A percentile compares a stretch with the other conserved stretches of the same genome.
Evolutionary conservation across 2,329 filamentous ascomycete genomes (phyloP).

Genomic region (Arthrobotrys pseudoclavata): DNA sequence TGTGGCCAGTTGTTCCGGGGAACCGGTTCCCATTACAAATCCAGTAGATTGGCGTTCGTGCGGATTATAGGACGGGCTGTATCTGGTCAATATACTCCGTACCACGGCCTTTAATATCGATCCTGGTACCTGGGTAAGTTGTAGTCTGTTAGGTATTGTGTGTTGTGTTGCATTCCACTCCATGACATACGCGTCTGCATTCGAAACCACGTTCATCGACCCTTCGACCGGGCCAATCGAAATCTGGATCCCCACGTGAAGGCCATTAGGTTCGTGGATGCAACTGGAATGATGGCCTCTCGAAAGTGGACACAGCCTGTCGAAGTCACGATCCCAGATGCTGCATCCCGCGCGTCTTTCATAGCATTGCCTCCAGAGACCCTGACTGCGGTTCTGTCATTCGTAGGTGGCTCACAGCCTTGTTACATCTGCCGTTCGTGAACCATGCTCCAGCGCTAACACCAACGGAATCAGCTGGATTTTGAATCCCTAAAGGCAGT

Average conservation of each 20-base stretch:
- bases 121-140: too few species aligned
- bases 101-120: too few species aligned
- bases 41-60: too few species aligned
- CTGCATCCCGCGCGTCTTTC: background rate
- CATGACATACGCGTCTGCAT: background rate
- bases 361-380: background rate
- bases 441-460: background rate
- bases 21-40: too few species aligned
- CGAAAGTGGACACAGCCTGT: background rate
- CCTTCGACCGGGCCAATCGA: background rate
- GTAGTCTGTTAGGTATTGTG: background rate
- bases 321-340: background rate
- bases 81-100: too few species aligned
- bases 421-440: background rate
- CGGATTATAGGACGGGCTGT: too few species aligned
- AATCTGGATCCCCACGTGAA: background rate
- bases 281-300: background rate
- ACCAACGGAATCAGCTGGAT: background rate
- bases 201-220: background rate
- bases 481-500: constrained; percentile 23
- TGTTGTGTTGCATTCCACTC: background rate
- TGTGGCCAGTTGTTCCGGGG: too few species aligned
- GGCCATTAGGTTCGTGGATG: background rate
- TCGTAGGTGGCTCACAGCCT: background rate
- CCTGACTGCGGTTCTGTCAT: background rate